Evolutionary conservation across 2,329 filamentous ascomycete species (phyloP).

Genomic region (Pestalotiopsis sp.): DNA sequence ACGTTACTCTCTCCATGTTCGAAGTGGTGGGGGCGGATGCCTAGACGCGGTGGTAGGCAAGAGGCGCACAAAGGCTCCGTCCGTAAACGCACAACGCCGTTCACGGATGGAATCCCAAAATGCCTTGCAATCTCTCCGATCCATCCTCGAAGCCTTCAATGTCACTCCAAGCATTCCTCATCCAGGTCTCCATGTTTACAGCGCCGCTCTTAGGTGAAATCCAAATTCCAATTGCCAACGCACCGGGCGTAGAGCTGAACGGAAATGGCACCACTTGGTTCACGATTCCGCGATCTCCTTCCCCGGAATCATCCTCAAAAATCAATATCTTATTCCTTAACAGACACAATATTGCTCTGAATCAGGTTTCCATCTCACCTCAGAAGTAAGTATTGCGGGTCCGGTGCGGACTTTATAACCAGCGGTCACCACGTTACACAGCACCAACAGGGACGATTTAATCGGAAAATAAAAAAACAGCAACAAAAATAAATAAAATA

Average conservation of each 20-base stretch:
- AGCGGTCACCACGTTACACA: background rate
- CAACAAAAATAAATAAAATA: background rate
- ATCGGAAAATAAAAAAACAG: background rate
- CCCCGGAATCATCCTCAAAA: background rate
- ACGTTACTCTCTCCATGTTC: too few relatives aligned
- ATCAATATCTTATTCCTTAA: background rate
- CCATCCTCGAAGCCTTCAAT: background rate
- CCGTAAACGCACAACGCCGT: background rate
- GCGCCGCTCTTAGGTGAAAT: background rate
- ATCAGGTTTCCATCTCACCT: background rate
- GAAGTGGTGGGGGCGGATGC: too few relatives aligned
- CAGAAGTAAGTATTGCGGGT: background rate
- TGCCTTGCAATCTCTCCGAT: background rate
- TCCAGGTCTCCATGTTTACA: background rate
- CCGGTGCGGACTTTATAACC: background rate
- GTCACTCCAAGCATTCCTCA: background rate
- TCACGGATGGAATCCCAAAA: background rate
- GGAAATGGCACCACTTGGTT: background rate
- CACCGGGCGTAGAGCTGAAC: background rate
- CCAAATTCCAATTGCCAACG: background rate
- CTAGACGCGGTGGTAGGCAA: background rate
- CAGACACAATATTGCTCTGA: background rate
- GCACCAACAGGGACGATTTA: background rate
- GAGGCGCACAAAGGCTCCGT: background rate
- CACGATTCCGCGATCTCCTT: background rate